Percentiles rank a stretch among this genome's conserved stretches.
Evolutionary conservation across 78 protist species (phyloP).

Genomic region (Dictyostelium brefeldianum): DNA sequence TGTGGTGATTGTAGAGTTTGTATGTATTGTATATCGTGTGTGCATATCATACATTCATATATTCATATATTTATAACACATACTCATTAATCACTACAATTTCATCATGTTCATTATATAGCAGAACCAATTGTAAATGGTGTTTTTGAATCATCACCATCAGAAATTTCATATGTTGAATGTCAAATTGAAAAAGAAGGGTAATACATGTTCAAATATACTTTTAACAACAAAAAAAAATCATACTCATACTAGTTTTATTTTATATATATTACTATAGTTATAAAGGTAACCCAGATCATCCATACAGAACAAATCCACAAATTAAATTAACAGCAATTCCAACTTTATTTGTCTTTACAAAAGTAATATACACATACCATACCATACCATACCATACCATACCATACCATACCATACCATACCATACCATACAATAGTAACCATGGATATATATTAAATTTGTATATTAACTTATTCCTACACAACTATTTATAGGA

Average conservation of each 20-base stretch:
- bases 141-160: background rate
- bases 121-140: conserved; percentile 70
- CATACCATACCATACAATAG: background rate
- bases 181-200: conserved; percentile 76
- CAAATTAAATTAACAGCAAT: conserved; percentile 46
- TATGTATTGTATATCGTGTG: too few relatives aligned
- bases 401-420: background rate
- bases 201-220: background rate
- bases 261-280: too few relatives aligned
- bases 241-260: too few relatives aligned
- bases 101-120: background rate
- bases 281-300: conserved; percentile 79
- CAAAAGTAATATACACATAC: conserved; percentile 1
- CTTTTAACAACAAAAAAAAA: background rate
- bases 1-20: conserved; percentile 69
- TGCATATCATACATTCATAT: background rate
- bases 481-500: background rate
- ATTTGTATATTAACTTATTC: background rate
- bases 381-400: background rate
- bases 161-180: conserved; percentile 13
- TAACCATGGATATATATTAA: background rate
- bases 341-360: conserved; percentile 63
- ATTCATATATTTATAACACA: background rate
- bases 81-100: background rate
- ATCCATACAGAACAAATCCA: conserved; percentile 69